Percentiles rank a stretch among this genome's conserved stretches.
Conservation (phyloP, 768 basidiomycete species). For the Pleurotus salmoneostramineus region DNA sequence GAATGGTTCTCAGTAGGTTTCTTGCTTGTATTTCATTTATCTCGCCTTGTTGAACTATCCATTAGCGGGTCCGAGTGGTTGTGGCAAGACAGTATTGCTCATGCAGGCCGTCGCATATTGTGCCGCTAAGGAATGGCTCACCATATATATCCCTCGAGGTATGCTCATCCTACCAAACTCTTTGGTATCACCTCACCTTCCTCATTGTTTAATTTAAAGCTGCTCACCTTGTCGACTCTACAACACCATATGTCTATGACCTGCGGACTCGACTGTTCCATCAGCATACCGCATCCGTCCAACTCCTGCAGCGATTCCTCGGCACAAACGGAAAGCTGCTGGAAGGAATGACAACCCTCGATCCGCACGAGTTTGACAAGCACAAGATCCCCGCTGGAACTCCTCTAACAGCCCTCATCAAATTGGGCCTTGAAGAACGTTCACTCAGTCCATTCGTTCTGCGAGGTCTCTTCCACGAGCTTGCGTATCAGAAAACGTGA, state of each 20-base stretch:
- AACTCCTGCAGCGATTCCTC: constrained; percentile 58
- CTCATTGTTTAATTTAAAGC: constrained; percentile 13
- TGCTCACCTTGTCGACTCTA: constrained; percentile 64
- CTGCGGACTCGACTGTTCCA: constrained; percentile 72
- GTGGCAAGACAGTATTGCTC: constrained; percentile 78
- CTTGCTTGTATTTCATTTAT: background rate
- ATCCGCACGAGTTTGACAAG: constrained; percentile 42
- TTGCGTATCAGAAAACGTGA: constrained; percentile 67
- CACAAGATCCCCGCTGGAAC: constrained; percentile 45
- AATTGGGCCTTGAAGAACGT: constrained; percentile 52
- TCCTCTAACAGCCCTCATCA: constrained; percentile 49
- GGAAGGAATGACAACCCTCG: constrained; percentile 32
- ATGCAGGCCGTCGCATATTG: constrained; percentile 77
- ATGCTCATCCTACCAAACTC: background rate
- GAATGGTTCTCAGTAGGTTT: constrained; percentile 57
- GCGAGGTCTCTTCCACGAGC: constrained; percentile 50
- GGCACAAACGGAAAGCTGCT: constrained; percentile 53
- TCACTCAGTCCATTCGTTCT: constrained; percentile 52
- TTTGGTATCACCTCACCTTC: background rate
- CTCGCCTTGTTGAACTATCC: constrained; percentile 3
- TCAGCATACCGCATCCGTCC: constrained; percentile 62
- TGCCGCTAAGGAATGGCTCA: constrained; percentile 65
- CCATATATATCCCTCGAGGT: constrained; percentile 84
- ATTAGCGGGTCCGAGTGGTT: constrained; percentile 70
- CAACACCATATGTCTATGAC: constrained; percentile 71